A percentile compares a stretch with the other conserved stretches of the same genome.
phyloP scores from a whole-genome alignment of 2,329 filamentous ascomycete species.

The Venturia pyrina region DNA sequence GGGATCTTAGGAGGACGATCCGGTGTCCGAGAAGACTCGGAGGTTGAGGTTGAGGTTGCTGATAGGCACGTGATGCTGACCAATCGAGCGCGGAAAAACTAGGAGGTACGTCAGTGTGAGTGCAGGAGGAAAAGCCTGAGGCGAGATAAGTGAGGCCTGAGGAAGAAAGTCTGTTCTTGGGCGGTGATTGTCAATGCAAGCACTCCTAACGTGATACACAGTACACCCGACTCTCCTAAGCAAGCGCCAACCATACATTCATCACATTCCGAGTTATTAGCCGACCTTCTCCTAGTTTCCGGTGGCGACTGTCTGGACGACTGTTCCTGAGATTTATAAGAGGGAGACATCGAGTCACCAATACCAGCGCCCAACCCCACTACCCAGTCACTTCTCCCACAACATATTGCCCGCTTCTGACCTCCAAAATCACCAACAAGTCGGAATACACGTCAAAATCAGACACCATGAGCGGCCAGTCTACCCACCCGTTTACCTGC shows the following conservation, averaged over 20 bases:
- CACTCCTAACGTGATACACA: neutral
- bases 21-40: too few relatives aligned
- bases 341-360: neutral
- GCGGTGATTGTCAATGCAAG: neutral
- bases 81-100: neutral
- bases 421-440: neutral
- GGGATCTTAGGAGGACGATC: neutral
- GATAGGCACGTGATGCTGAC: neutral
- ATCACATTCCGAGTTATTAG: neutral
- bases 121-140: neutral
- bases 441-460: neutral
- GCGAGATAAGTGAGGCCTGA: too few relatives aligned
- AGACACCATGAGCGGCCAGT: constrained; percentile 6
- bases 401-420: neutral
- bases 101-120: neutral
- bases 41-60: too few relatives aligned
- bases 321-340: neutral
- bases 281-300: neutral
- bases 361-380: neutral
- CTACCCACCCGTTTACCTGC: constrained; percentile 80
- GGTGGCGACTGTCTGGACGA: neutral
- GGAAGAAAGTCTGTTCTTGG: neutral
- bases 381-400: neutral
- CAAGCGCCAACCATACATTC: neutral
- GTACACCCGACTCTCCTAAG: too few relatives aligned